A percentile compares a stretch with the other conserved stretches of the same genome.
phyloP scores from a whole-genome alignment of 108 stramenopile genomes.

The Skeletonema costatum region DNA sequence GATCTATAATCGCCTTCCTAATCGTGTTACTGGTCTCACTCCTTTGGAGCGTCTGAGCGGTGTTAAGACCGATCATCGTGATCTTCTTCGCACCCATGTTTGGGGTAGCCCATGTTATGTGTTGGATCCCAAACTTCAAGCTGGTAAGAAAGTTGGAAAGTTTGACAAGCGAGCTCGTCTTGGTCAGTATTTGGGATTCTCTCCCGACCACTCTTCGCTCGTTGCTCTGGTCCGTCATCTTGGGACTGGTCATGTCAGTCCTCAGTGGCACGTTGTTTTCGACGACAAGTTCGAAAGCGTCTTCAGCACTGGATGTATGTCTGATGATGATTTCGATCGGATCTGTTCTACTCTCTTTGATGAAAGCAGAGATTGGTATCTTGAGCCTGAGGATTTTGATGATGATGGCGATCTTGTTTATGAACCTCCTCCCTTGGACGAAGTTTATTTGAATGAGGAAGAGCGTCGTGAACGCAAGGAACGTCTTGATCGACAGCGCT shows the following conservation, averaged over 20 bases:
- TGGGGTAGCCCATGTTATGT: slow-evolving; percentile 51
- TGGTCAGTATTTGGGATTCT: slow-evolving; percentile 40
- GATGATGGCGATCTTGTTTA: too few relatives aligned
- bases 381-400: too few relatives aligned
- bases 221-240: slow-evolving; percentile 35
- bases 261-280: slow-evolving; percentile 57
- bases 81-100: slow-evolving; percentile 22
- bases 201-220: slow-evolving; percentile 19
- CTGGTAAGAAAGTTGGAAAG: slow-evolving; percentile 44
- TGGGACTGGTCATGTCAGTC: slow-evolving; percentile 35
- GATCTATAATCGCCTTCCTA: slow-evolving; percentile 36
- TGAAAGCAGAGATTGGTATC: too few relatives aligned
- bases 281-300: slow-evolving; percentile 54
- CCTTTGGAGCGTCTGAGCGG: slow-evolving; percentile 18
- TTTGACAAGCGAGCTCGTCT: slow-evolving; percentile 39
- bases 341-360: neutral
- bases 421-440: too few relatives aligned
- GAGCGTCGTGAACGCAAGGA: too few relatives aligned
- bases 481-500: too few relatives aligned
- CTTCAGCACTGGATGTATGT: neutral
- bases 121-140: slow-evolving; percentile 37
- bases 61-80: neutral
- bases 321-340: neutral
- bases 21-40: neutral
- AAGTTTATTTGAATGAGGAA: too few relatives aligned